Conservation (phyloP, 495 filamentous ascomycete species). For the Clavariopsis aquatica region DNA sequence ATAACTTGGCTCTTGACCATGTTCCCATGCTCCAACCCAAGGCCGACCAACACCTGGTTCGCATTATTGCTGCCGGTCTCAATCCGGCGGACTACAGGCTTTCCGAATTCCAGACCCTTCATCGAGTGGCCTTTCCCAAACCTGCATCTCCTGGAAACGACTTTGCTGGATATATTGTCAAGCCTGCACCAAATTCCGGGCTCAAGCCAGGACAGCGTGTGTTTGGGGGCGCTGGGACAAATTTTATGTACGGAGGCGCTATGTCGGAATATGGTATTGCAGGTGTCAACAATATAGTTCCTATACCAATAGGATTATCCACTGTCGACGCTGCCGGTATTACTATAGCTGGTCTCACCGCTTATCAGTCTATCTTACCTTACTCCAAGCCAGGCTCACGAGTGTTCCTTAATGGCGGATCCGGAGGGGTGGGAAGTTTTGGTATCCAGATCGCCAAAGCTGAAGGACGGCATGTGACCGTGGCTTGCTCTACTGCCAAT, state of each 20-base stretch:
- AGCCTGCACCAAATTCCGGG: slow-evolving; percentile 42
- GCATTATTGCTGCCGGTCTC: slow-evolving; percentile 28
- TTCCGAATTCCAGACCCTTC: slow-evolving; percentile 25
- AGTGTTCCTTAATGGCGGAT: slow-evolving; percentile 43
- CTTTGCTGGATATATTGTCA: slow-evolving; percentile 59
- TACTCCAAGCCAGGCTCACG: slow-evolving; percentile 32
- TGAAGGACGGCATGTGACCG: slow-evolving; percentile 37
- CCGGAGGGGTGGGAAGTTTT: slow-evolving; percentile 39
- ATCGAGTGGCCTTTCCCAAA: slow-evolving; percentile 19
- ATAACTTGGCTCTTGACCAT: slow-evolving; percentile 31
- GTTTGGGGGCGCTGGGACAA: slow-evolving; percentile 51
- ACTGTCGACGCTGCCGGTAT: slow-evolving; percentile 36
- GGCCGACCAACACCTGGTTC: slow-evolving; percentile 26
- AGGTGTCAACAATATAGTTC: slow-evolving; percentile 56
- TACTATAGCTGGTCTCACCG: slow-evolving; percentile 35
- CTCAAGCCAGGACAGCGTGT: slow-evolving; percentile 58
- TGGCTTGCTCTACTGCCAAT: slow-evolving; percentile 39
- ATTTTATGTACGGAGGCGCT: slow-evolving; percentile 52
- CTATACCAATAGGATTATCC: slow-evolving; percentile 28
- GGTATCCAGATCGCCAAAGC: slow-evolving; percentile 42
- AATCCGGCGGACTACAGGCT: slow-evolving; percentile 41
- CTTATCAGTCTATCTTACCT: slow-evolving; percentile 38
- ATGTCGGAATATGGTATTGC: slow-evolving; percentile 56
- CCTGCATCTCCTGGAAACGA: slow-evolving; percentile 31
- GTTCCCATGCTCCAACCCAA: slow-evolving; percentile 10